Percentiles rank a stretch among this genome's conserved stretches.
phyloP scores from a whole-genome alignment of 2,329 filamentous ascomycete genomes.

The Trichoderma sp. region DNA sequence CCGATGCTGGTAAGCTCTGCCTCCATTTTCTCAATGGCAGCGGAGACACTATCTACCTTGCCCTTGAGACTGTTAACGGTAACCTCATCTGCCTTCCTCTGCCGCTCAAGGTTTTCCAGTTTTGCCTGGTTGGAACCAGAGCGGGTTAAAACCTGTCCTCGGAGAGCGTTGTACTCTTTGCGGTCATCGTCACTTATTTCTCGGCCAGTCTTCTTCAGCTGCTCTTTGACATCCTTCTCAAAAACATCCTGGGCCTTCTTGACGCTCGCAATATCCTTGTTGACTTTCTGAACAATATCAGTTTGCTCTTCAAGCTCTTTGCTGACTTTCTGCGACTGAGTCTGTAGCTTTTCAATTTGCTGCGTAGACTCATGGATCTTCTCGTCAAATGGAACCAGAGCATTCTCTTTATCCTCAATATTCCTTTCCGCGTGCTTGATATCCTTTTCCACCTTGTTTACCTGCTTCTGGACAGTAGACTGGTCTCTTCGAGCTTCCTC shows the following conservation, averaged over 20 bases:
- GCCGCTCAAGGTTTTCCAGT: conserved; percentile 81
- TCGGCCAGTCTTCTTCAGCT: conserved; percentile 82
- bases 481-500: conserved; percentile 85
- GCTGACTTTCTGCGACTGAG: conserved; percentile 67
- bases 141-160: conserved; percentile 80
- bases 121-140: conserved; percentile 80
- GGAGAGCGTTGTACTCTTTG: conserved; percentile 84
- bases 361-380: conserved; percentile 80
- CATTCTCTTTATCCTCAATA: conserved; percentile 83
- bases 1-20: conserved; percentile 69
- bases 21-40: conserved; percentile 71
- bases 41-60: conserved; percentile 78
- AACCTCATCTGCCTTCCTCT: conserved; percentile 88
- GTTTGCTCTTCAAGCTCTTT: conserved; percentile 77
- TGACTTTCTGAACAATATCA: conserved; percentile 68
- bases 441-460: conserved; percentile 77
- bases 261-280: conserved; percentile 80
- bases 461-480: conserved; percentile 71
- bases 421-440: conserved; percentile 86
- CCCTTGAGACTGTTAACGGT: conserved; percentile 86
- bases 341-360: conserved; percentile 68
- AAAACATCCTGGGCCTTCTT: conserved; percentile 88
- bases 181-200: conserved; percentile 83
- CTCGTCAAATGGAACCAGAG: conserved; percentile 85
- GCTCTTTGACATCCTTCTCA: conserved; percentile 82